phyloP scores from a whole-genome alignment of 192 early-diverging fungal species.

The Radiomyces spectabilis region DNA sequence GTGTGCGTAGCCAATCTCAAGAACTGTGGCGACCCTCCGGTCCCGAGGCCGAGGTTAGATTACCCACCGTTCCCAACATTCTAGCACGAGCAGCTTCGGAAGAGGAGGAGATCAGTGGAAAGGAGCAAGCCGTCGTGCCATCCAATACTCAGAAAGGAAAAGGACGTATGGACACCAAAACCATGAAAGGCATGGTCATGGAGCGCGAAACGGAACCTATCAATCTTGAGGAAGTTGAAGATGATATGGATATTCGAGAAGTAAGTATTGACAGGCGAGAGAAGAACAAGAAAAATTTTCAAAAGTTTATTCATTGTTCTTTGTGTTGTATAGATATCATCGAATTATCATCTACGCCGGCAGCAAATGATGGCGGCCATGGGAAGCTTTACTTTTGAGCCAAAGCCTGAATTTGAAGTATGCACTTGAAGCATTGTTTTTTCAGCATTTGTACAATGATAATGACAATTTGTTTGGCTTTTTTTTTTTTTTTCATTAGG shows the following conservation, averaged over 20 bases:
- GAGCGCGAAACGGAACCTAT: slow-evolving; percentile 36
- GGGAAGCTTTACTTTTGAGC: slow-evolving; percentile 17
- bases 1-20: not conserved
- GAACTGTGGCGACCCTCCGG: slow-evolving; percentile 1
- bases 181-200: slow-evolving; percentile 37
- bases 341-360: slow-evolving; percentile 17
- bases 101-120: slow-evolving; percentile 8
- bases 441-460: too few species aligned
- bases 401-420: slow-evolving; percentile 24
- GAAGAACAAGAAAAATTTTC: not conserved
- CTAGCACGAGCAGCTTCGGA: slow-evolving; percentile 7
- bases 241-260: slow-evolving; percentile 42
- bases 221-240: slow-evolving; percentile 37
- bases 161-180: slow-evolving; percentile 29
- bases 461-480: not conserved
- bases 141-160: too few species aligned
- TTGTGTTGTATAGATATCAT: slow-evolving; percentile 8
- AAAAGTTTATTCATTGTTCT: not conserved
- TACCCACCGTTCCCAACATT: slow-evolving; percentile 4
- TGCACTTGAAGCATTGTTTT: not conserved
- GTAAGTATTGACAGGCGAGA: slow-evolving; percentile 7
- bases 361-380: slow-evolving; percentile 21
- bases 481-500: not conserved
- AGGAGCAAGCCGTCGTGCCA: too few species aligned
- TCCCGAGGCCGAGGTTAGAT: not conserved